Evolutionary conservation across 768 basidiomycete species (phyloP).

Genomic region (Rhodotorula sphaerocarpa): DNA sequence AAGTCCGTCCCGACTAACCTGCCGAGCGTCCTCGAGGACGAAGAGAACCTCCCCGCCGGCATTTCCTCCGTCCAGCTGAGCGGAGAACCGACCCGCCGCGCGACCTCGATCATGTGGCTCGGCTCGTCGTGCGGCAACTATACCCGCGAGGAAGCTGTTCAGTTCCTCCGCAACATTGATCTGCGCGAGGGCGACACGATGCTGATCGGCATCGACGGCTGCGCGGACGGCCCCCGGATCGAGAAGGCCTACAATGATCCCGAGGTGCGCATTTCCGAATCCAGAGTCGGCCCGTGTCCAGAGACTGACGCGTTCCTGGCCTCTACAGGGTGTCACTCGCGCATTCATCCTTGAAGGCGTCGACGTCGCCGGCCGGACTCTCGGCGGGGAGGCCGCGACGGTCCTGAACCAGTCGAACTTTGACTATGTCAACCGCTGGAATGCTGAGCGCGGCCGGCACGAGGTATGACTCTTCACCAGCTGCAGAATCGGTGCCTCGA

Average conservation of each 20-base stretch:
- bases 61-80: background rate
- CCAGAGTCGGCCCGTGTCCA: too few relatives aligned
- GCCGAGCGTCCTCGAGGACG: constrained; percentile 14
- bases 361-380: constrained; percentile 30
- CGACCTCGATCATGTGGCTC: constrained; percentile 61
- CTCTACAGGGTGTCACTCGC: constrained; percentile 40
- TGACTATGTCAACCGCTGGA: constrained; percentile 38
- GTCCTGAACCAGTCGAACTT: constrained; percentile 27
- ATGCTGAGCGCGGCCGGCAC: constrained; percentile 34
- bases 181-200: constrained; percentile 59
- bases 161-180: constrained; percentile 57
- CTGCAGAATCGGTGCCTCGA: too few relatives aligned
- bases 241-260: constrained; percentile 80
- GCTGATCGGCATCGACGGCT: constrained; percentile 82
- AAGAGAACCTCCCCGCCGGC: constrained; percentile 5
- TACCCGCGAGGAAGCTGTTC: constrained; percentile 55
- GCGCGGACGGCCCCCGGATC: constrained; percentile 60
- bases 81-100: constrained; percentile 13
- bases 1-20: background rate
- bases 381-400: constrained; percentile 12
- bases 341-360: constrained; percentile 39
- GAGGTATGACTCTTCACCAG: too few relatives aligned
- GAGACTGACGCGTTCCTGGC: too few relatives aligned
- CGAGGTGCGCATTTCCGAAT: constrained; percentile 49
- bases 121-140: constrained; percentile 93